A percentile compares a stretch with the other conserved stretches of the same genome.
phyloP scores from a whole-genome alignment of 2,329 filamentous ascomycete genomes.

The Sclerotinia trifoliorum region DNA sequence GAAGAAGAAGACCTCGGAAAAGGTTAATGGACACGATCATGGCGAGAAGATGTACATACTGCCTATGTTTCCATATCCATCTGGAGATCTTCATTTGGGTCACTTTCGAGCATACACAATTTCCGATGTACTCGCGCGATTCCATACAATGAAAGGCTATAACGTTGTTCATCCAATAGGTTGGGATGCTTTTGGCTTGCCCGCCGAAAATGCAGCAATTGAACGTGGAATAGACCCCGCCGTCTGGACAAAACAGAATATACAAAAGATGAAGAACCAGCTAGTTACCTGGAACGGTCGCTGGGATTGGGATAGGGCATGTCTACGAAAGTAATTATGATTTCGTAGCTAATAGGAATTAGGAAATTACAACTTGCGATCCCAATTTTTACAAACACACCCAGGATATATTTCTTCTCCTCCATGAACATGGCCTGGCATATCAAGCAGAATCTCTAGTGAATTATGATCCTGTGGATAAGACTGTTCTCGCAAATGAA shows the following conservation, averaged over 20 bases:
- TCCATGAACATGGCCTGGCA: slow-evolving; percentile 71
- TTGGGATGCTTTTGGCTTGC: slow-evolving; percentile 90
- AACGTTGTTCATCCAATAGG: slow-evolving; percentile 86
- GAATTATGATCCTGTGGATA: slow-evolving; percentile 88
- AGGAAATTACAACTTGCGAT: slow-evolving; percentile 84
- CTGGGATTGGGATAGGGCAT: slow-evolving; percentile 80
- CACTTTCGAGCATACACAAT: slow-evolving; percentile 89
- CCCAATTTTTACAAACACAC: slow-evolving; percentile 88
- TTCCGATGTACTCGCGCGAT: slow-evolving; percentile 79
- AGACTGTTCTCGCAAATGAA: slow-evolving; percentile 87
- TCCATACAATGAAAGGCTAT: slow-evolving; percentile 69
- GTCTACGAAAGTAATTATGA: slow-evolving; percentile 40
- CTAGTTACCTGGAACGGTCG: slow-evolving; percentile 73
- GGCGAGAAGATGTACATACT: slow-evolving; percentile 63
- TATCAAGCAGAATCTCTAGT: slow-evolving; percentile 82
- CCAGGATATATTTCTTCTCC: slow-evolving; percentile 77
- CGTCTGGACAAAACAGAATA: slow-evolving; percentile 78
- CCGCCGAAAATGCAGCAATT: slow-evolving; percentile 88
- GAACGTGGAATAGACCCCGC: slow-evolving; percentile 76
- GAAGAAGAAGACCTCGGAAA: not conserved
- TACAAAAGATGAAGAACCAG: slow-evolving; percentile 81
- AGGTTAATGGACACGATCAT: not conserved
- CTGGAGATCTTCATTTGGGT: slow-evolving; percentile 80
- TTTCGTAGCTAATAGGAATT: slow-evolving; percentile 25
- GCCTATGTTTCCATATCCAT: slow-evolving; percentile 93